Base-by-base conservation (phyloP, 148 eudicot species). In the Bassia scoparia region DNA sequence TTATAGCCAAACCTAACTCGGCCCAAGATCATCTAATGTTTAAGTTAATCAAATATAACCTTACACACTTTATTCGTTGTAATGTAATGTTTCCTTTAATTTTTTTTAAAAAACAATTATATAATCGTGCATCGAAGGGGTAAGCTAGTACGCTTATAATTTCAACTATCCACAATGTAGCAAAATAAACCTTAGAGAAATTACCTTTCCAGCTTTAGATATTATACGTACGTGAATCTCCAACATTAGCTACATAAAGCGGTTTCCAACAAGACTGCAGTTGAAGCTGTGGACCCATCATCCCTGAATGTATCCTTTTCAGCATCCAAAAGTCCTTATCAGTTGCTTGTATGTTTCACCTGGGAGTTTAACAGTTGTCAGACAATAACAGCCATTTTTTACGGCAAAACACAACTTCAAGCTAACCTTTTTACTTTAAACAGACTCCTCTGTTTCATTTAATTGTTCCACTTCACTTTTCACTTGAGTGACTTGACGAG, bases 241-340 rank as follows among this genome's bases (percentile, higher is more conserved):
- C 99, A 79, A 95, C 99, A 84, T 95, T 95, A 76, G 97, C 97
- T 77, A 95, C 99, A 83, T 88, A 95, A 60, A 95, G 90, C 78
- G 89, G 77, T 85, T 95, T 52, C 91, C 97, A 78, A 95, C 92
- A 80, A 95, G 87, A 95, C 90, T 69, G 97, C 99, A 46, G 99
- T 85, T 72, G 97, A 95, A 76, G 99, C 99, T 69, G 99, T 95
- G 71, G 99, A 95, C 37, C 99, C 99, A 84, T 95, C 99, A 84
- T 95, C 99, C 46, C 97, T 78, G 62, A 77, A 92, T 52, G 87
- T 81, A 74, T 95, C 97, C 79, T 87, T 92, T 83, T 92, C 94
- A 83, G 92, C 84, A 71, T 95, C 96, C 86, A 95, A 83, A 95
- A 95, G 27, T 86, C 86, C 56, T 26, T 74, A 67, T 95, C 99